Base-by-base conservation (phyloP, 2,329 filamentous ascomycete genomes). In the Chrysosporium queenslandicum region DNA sequence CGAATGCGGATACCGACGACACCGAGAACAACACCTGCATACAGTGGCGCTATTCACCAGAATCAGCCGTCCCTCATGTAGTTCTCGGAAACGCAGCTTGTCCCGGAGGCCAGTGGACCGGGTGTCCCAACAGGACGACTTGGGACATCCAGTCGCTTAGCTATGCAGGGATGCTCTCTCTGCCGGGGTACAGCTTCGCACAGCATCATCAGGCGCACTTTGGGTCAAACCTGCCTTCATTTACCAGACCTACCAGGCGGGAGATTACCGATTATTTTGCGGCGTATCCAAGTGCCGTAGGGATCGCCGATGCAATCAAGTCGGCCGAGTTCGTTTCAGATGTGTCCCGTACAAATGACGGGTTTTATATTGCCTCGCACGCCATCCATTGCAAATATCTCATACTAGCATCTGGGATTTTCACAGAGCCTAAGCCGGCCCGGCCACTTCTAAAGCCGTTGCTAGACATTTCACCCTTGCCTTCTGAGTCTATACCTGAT, bases 91-190 rank as follows among this genome's bases (percentile, higher is more conserved):
- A 77, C 53, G 68, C 77, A 0, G 52, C 65, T 7, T 64, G 70
- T 37, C 68, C 77, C 1, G 79, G 79, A 14, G 79, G 79, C 5
- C 79, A 82, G 61, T 82, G 79, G 79, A 75, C 74, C 1, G 76
- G 78, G 46, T 74, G 78, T 52, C 72, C 74, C 0, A 68, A 73
- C 12, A 68, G 69, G 23, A 72, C 75, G 2, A 78, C 74, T 60
- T 74, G 73, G 64, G 72, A 80, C 53, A 80, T 81, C 56, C 77
- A 76, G 40, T 77, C 79, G 0, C 61, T 82, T 63, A 81, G 78
- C 62, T 82, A 82, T 66, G 77, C 78, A 2, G 77, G 79, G 53
- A 78, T 80, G 73, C 68, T 82, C 5, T 80, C 77, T 12, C 66
- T 82, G 23, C 79, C 79, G 0, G 79, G 76, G 0, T 82, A 81